phyloP scores from a whole-genome alignment of 2,329 filamentous ascomycete species.

The Myriangium duriaei region DNA sequence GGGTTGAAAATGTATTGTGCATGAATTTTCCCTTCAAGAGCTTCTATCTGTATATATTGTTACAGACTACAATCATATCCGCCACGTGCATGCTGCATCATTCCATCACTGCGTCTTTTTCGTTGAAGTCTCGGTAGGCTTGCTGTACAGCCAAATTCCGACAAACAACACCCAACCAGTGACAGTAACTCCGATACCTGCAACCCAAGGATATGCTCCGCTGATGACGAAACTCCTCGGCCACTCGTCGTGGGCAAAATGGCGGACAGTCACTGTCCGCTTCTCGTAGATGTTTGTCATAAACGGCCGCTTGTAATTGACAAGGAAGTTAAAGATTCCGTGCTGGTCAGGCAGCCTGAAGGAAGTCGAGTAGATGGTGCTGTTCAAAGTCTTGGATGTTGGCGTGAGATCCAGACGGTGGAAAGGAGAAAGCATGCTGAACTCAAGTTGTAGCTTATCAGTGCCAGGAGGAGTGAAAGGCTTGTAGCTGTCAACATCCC shows the following conservation, averaged over 20 bases:
- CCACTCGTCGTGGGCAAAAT: constrained; percentile 97
- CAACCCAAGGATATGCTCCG: constrained; percentile 89
- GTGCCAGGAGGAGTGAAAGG: constrained; percentile 58
- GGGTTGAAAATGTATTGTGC: too few species aligned
- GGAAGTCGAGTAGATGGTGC: constrained; percentile 57
- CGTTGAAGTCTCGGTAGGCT: constrained; percentile 36
- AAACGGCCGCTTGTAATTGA: constrained; percentile 96
- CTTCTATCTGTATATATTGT: too few species aligned
- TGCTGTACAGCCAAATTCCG: constrained; percentile 73
- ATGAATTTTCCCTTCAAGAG: too few species aligned
- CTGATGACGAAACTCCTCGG: constrained; percentile 80
- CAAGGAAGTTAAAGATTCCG: constrained; percentile 95
- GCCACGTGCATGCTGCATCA: neutral
- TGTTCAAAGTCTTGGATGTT: constrained; percentile 46
- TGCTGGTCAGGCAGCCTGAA: constrained; percentile 92
- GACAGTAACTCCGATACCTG: constrained; percentile 73
- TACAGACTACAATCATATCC: too few species aligned
- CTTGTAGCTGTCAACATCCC: constrained; percentile 57
- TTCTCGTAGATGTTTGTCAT: constrained; percentile 85
- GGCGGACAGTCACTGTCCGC: constrained; percentile 82
- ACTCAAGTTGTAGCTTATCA: constrained; percentile 84
- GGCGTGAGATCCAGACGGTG: constrained; percentile 66
- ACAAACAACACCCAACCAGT: constrained; percentile 77
- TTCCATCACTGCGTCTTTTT: constrained; percentile 23
- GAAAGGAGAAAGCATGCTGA: constrained; percentile 97